Base-by-base conservation (phyloP, 2,329 filamentous ascomycete species). In the Alternaria incomplexa region DNA sequence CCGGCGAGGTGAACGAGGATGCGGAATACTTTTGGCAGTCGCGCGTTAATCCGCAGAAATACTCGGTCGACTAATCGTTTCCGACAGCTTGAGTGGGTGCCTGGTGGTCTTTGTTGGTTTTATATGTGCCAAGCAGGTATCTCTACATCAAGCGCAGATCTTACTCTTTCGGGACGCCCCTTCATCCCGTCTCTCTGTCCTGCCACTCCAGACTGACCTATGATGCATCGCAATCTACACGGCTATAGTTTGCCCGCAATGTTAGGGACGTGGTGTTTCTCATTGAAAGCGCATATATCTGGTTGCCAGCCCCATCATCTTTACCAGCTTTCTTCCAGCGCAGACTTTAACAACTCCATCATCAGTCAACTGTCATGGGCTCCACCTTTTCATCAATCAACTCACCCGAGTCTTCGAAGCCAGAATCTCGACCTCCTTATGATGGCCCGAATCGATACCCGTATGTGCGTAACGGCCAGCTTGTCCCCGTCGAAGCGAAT, bases 1-100 rank as follows among this genome's bases (percentile, higher is more conserved):
- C 56, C 56, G 45, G 40, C 48, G 15, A 30, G 61, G 8, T 63
- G 30, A 53, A 22, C 8, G 17, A 1, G 10, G 11, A 13, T n/a
- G n/a, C 43, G 20, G 7, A 23, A 22, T 45, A 45, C 20, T 5
- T 28, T 13, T 48, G 25, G 46, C 13, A 48, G 7, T 48, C 46
- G 25, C 46, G 46, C n/a, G 10, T 28, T 17, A 15, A 48, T 28
- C 3, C 8, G 3, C 6, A 0, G 15, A 28, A 17, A 2, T 8
- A 28, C n/a, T 1, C 1, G 6, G 6, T 50, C 2, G 8, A 32
- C 2, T 7, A 9, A 8, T 13, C 11, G 0, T 2, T 11, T 22
- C 1, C 15, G 3, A 22, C 1, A 4, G 13, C 3, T 10, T 6
- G 17, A 8, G 12, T 23, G 20, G 48, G 48, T 51, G 28, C 28